Evolutionary conservation across 345 rosid species (phyloP), one percentile per base, ranked within the genome.

Genomic region (Clarkia xantiana): DNA sequence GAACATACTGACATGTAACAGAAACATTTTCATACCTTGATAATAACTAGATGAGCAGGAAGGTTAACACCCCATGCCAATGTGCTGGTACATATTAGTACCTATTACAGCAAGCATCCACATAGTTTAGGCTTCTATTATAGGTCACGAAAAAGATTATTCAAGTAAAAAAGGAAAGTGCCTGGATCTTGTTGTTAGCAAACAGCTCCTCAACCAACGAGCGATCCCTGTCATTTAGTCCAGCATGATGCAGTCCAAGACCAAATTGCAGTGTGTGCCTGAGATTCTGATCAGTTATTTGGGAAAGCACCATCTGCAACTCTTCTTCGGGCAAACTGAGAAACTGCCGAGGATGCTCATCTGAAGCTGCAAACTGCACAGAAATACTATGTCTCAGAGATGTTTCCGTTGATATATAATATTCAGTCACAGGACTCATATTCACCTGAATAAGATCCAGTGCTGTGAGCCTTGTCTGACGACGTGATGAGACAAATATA

Each of bases 11-110:
- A 46, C n/a, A 45, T 4, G 10, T 47, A 61, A 43, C 42, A 34
- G 29, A 51, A 36, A 43, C 23, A 62, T 49, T 40, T 10, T 14
- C 66, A 57, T 58, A 90, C 97, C 96, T 90, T 90, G 65, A 86
- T 86, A 59, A 90, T 90, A 61, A 90, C 97, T 60, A 90, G 73
- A 76, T 90, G 94, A 52, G 97, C 97, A 44, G 97, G 97, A 63
- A 86, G 80, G 62, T 90, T 90, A 62, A 90, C 96, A 49, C 96
- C 97, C 96, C 97, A 90, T 38, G 97, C 96, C 58, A 86, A 68
- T 19, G 97, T 90, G 70, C 95, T 90, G 55, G 97, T 90, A 62
- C 91, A 83, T 60, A 90, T 87, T 78, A 90, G 70, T 42, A 90
- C 96, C 97, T 90, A 55, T 23, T 4, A 11, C 45, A 11, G 19